A percentile compares a stretch with the other conserved stretches of the same genome.
phyloP scores from a whole-genome alignment of 352 stramenopile genomes.

The Globisporangium emineosum region DNA sequence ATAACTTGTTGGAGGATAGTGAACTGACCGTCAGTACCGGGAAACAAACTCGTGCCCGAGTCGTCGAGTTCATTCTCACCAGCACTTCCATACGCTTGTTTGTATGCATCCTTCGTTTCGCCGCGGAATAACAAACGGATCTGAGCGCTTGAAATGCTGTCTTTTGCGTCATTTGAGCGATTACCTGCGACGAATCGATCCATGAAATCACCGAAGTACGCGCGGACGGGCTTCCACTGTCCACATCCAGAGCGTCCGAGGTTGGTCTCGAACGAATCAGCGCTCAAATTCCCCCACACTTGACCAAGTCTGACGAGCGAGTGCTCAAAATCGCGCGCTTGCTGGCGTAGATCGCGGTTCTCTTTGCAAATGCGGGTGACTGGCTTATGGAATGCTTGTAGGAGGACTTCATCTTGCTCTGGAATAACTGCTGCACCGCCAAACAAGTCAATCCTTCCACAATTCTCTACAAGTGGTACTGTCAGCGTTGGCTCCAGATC shows the following conservation, averaged over 20 bases:
- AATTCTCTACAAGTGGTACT: conserved; percentile 7
- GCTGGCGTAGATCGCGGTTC: neutral
- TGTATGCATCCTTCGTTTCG: conserved; percentile 12
- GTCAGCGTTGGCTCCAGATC: conserved; percentile 1
- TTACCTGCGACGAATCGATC: neutral
- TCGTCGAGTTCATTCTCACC: neutral
- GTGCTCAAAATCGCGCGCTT: neutral
- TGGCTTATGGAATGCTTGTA: conserved; percentile 15
- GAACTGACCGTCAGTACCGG: conserved; percentile 8
- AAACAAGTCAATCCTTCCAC: conserved; percentile 14
- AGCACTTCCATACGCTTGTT: conserved; percentile 6
- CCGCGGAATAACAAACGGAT: conserved; percentile 18
- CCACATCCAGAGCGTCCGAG: neutral
- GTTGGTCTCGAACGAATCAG: neutral
- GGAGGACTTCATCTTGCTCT: conserved; percentile 12
- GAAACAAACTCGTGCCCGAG: neutral
- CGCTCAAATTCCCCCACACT: conserved; percentile 4
- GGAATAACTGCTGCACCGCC: conserved; percentile 12
- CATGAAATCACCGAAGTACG: neutral
- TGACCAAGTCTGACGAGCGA: neutral
- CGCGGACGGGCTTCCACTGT: conserved; percentile 5
- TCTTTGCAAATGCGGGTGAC: conserved; percentile 9
- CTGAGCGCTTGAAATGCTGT: neutral
- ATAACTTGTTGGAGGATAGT: conserved; percentile 17
- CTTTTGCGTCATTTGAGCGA: neutral